These are phyloP conservation scores for Verticillium klebahnii DNA, from an alignment of 2,329 filamentous ascomycete species.

Conservation along the genomic window DNA sequence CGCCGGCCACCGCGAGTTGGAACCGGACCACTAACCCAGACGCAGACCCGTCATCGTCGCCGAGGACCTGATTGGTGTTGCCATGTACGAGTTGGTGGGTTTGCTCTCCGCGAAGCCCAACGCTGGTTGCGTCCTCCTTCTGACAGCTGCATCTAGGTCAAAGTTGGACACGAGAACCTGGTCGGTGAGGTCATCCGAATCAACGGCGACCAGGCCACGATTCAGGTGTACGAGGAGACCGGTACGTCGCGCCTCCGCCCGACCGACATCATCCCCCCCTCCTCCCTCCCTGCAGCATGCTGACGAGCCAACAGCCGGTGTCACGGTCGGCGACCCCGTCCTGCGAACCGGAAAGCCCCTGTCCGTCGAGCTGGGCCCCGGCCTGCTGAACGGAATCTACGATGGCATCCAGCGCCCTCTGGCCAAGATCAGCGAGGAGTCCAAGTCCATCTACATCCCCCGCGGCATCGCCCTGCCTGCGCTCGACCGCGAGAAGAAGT, in stretches of 20 bases:
- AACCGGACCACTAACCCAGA: conserved; percentile 11
- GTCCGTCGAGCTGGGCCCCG: conserved; percentile 94
- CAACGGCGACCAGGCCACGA: conserved; percentile 89
- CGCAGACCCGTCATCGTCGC: conserved; percentile 85
- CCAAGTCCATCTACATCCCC: conserved; percentile 94
- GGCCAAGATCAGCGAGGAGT: conserved; percentile 70
- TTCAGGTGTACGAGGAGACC: conserved; percentile 99
- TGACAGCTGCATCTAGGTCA: conserved; percentile 53
- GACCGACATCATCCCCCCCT: neutral
- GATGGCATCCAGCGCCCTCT: conserved; percentile 97
- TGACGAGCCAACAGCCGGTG: conserved; percentile 60
- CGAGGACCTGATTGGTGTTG: conserved; percentile 97
- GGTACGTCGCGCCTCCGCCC: conserved; percentile 48
- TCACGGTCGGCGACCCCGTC: conserved; percentile 94
- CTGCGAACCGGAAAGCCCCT: conserved; percentile 87
- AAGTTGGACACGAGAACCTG: conserved; percentile 85
- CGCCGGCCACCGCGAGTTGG: conserved; percentile 1
- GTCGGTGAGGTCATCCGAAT: conserved; percentile 98
- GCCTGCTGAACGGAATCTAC: conserved; percentile 98
- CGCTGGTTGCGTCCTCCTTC: neutral
- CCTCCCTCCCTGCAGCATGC: neutral
- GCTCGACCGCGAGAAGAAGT: conserved; percentile 87
- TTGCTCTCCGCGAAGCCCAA: neutral
- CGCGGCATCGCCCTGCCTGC: conserved; percentile 85
- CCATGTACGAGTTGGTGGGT: conserved; percentile 97